Base-by-base conservation (phyloP, 73 alveolate species). In the Paramecium caudatum region DNA sequence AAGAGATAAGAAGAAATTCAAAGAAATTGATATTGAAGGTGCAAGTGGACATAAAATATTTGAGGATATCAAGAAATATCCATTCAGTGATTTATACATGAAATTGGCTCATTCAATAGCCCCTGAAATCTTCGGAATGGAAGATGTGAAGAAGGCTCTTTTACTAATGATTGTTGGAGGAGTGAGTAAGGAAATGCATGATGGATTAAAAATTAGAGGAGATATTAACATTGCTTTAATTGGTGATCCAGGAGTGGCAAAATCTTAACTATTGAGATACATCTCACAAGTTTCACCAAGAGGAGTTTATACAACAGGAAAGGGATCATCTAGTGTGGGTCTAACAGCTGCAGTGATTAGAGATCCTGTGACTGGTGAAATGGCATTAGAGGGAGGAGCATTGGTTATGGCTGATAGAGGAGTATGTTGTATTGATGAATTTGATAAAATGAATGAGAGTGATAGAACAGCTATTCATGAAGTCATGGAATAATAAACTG, bases 231-330 rank as follows among this genome's bases (percentile, higher is more conserved):
- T 97, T 23, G 91, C 98, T 74, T 91, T 98, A 82, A 98, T 98
- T 98, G 99, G 99, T 82, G 99, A 98, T 82, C 99, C 99, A 8
- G 99, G 96, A 5, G 98, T 97, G 9, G 99, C 99, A 25, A 98
- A 98, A 95, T 91, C 98, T 23, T 98, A 98, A 93, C 91, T 98
- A 55, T 93, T 98, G 82, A 98, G 97, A 95, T 98, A 97, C 91
- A 97, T 96, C 43, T 83, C 98, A 32, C 82, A 93, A 48, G 91
- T 98, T 7, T 95, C 99, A 9, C 99, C 99, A 33, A 94, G 99
- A 91, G 99, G 99, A 33, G 96, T 98, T 45, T 97, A 98, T 94
- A 98, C 99, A 46, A 96, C 99, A 13, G 99, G 99, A 9, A 98
- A 98, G 91, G 99, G 99, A 39, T 97, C 99, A 37, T 91, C 98